phyloP scores from a whole-genome alignment of 306 rosid species.

The Cercis canadensis region DNA sequence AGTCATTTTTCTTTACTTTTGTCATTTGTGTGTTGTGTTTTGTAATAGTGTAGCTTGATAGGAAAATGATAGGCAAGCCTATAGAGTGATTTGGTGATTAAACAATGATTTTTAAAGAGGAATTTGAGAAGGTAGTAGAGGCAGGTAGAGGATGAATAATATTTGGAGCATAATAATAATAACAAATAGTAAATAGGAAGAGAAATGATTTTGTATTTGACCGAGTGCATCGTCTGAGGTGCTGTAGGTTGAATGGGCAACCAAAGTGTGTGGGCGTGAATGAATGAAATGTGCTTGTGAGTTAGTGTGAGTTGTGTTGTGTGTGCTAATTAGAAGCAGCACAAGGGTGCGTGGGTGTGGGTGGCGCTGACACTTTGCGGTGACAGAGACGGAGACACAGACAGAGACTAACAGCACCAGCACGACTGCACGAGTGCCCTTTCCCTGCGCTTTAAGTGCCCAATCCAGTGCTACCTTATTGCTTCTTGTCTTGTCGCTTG shows the following conservation, averaged over 20 bases:
- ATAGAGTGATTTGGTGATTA: not conserved
- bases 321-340: no score
- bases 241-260: constrained; percentile 89
- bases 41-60: not conserved
- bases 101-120: not conserved
- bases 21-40: no score
- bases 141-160: not conserved
- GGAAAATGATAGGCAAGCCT: not conserved
- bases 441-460: constrained; percentile 42
- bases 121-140: not conserved
- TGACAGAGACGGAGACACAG: not conserved
- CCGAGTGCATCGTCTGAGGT: constrained; percentile 53
- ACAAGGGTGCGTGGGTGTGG: constrained; percentile 5
- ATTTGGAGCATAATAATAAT: no score
- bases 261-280: constrained; percentile 77
- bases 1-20: no score
- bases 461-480: constrained; percentile 39
- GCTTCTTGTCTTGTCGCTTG: constrained; percentile 25
- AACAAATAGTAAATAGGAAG: no score
- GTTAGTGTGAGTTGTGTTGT: constrained; percentile 12
- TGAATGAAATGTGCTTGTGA: constrained; percentile 27
- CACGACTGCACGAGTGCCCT: constrained; percentile 37
- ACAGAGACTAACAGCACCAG: constrained; percentile 11
- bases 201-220: constrained; percentile 23
- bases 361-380: constrained; percentile 22